Percentiles rank a stretch among this genome's conserved stretches.
Conservation (phyloP, 495 filamentous ascomycete species). For the Aspergillus hancockii region DNA sequence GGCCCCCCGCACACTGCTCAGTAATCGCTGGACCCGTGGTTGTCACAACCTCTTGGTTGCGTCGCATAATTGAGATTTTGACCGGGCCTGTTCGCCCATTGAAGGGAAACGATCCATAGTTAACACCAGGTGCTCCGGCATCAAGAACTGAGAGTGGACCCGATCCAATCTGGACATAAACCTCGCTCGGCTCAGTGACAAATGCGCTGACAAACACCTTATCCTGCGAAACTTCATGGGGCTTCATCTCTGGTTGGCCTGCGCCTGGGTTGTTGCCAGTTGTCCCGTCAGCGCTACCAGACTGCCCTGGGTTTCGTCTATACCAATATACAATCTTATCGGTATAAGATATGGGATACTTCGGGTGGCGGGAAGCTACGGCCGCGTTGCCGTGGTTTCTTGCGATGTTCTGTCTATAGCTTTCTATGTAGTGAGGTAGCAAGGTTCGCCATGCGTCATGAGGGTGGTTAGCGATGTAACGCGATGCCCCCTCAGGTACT, state of each 20-base stretch:
- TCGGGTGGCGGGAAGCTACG: slow-evolving; percentile 7
- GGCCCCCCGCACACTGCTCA: slow-evolving; percentile 44
- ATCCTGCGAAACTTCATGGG: slow-evolving; percentile 31
- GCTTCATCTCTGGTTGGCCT: slow-evolving; percentile 28
- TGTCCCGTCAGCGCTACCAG: slow-evolving; percentile 36
- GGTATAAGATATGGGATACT: slow-evolving; percentile 16
- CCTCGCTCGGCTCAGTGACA: slow-evolving; percentile 30
- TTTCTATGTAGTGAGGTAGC: slow-evolving; percentile 64
- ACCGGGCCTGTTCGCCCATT: slow-evolving; percentile 52
- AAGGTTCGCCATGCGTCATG: slow-evolving; percentile 58
- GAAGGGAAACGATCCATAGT: slow-evolving; percentile 54
- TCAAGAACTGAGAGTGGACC: slow-evolving; percentile 40
- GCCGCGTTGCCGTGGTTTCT: slow-evolving; percentile 15
- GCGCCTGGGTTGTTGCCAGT: slow-evolving; percentile 40
- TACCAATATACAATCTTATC: slow-evolving; percentile 67
- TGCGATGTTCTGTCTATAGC: slow-evolving; percentile 56
- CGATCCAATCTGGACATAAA: slow-evolving; percentile 54
- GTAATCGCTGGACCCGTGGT: slow-evolving; percentile 51
- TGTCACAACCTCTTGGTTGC: slow-evolving; percentile 25
- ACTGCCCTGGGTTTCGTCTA: slow-evolving; percentile 42
- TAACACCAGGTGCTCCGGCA: slow-evolving; percentile 44
- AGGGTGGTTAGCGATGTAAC: slow-evolving; percentile 50
- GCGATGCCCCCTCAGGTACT: slow-evolving; percentile 49
- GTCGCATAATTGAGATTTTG: slow-evolving; percentile 48
- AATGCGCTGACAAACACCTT: slow-evolving; percentile 37